Evolutionary conservation across 768 basidiomycete genomes (phyloP), one percentile per base, ranked within the genome.

Genomic region (Leccinum barrowsii): DNA sequence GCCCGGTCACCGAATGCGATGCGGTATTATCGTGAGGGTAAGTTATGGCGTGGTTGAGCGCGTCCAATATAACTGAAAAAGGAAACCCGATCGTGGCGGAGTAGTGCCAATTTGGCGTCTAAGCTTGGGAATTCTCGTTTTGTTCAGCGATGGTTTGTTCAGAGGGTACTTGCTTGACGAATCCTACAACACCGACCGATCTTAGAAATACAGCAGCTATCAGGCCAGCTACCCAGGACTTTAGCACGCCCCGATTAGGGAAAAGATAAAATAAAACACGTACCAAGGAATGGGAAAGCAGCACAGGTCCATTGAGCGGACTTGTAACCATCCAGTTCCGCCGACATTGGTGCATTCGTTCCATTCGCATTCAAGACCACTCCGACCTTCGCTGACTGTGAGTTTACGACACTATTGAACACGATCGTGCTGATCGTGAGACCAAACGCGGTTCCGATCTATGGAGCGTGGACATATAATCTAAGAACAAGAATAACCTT

Each of bases 381-480:
- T 34, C 74, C 78, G 44, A 67, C 57, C 58, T 52, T 61, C 30
- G 61, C 58, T 13, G 78, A 70, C 28, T 76, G 65, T 12, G 71
- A 59, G 4, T 22, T 19, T 12, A 80, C 72, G n/a, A 83, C 79
- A 2, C 77, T 71, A 62, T 90, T 80, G 70, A 83, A 88, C 37
- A 89, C 85, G 30, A 90, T 85, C 1, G 89, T 90, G 7, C 84
- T 80, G 15, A 90, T 77, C 11, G 89, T 86, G 3, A 90, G 77
- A 15, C 89, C 90, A 37, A 90, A 77, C 6, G 87, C 80, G 0
- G 82, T 82, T 7, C 89, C 90, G 13, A 91, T 70, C 87, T 87
- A 58, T 46, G 4, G 8, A 35, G 19, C 2, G 12, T 47, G 8
- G 24, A 22, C 12, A 11, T 5, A 22, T 8, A 19, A 49, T 49